phyloP scores from a whole-genome alignment of 2,329 filamentous ascomycete species.

The Fusarium sp. region DNA sequence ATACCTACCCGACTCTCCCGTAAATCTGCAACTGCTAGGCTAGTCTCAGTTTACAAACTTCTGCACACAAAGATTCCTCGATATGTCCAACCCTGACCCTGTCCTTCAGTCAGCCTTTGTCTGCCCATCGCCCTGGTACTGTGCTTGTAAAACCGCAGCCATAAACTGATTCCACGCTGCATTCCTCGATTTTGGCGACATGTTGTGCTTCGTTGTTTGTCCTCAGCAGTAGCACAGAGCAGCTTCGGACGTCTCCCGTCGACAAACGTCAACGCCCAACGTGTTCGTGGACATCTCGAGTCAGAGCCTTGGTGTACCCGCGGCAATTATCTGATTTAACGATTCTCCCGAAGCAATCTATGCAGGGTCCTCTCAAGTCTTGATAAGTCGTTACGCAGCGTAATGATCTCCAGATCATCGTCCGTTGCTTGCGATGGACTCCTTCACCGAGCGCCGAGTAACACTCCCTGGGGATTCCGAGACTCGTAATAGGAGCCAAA shows the following conservation, averaged over 20 bases:
- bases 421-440: slow-evolving; percentile 2
- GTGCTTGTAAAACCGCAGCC: neutral
- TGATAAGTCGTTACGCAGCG: slow-evolving; percentile 21
- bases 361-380: slow-evolving; percentile 1
- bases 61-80: slow-evolving; percentile 12
- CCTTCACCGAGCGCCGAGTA: slow-evolving; percentile 6
- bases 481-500: neutral
- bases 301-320: neutral
- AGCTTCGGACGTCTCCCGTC: slow-evolving; percentile 1
- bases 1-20: slow-evolving; percentile 11
- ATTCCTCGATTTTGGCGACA: slow-evolving; percentile 25
- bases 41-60: slow-evolving; percentile 1
- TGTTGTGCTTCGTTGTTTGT: slow-evolving; percentile 1
- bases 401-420: slow-evolving; percentile 35
- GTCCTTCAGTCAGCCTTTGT: slow-evolving; percentile 13
- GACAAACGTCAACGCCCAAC: slow-evolving; percentile 29
- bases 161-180: neutral
- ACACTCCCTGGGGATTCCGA: neutral
- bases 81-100: slow-evolving; percentile 25
- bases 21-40: neutral
- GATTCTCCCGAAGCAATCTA: neutral
- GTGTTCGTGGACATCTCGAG: slow-evolving; percentile 12
- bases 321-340: slow-evolving; percentile 17
- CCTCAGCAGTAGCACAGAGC: slow-evolving; percentile 17
- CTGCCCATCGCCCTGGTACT: slow-evolving; percentile 9